Evolutionary conservation across 768 basidiomycete genomes (phyloP).

Genomic region (Boletellus emodensis): DNA sequence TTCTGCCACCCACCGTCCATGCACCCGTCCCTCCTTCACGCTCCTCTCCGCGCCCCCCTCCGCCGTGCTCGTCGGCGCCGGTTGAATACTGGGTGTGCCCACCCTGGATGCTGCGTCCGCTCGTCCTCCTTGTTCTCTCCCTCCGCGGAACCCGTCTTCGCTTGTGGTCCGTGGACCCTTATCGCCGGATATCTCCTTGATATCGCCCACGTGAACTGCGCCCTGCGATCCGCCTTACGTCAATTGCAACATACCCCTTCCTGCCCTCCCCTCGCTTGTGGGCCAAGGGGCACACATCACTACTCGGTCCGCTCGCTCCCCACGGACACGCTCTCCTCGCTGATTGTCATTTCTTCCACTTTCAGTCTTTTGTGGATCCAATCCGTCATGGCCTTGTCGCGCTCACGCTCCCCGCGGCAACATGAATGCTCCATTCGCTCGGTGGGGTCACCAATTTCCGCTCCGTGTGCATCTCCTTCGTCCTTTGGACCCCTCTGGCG

Average conservation of each 20-base stretch:
- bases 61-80: conserved; percentile 21
- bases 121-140: background rate
- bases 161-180: conserved; percentile 23
- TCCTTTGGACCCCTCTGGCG: conserved; percentile 8
- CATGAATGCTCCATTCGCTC: conserved; percentile 16
- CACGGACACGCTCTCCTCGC: conserved; percentile 26
- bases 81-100: conserved; percentile 1
- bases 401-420: conserved; percentile 7
- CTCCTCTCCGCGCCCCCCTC: conserved; percentile 6
- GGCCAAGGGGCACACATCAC: conserved; percentile 22
- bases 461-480: conserved; percentile 1
- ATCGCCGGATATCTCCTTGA: conserved; percentile 27
- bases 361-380: conserved; percentile 12
- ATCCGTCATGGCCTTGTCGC: conserved; percentile 7
- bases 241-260: conserved; percentile 27
- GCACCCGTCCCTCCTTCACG: conserved; percentile 15
- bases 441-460: conserved; percentile 28
- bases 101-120: conserved; percentile 1
- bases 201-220: conserved; percentile 22
- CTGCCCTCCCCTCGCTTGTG: conserved; percentile 31
- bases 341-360: conserved; percentile 13
- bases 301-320: conserved; percentile 18
- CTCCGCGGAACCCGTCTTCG: background rate
- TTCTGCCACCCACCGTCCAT: conserved; percentile 29
- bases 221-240: conserved; percentile 26